Conservation (phyloP, 768 basidiomycete genomes). For the Suillus cothurnatus region DNA sequence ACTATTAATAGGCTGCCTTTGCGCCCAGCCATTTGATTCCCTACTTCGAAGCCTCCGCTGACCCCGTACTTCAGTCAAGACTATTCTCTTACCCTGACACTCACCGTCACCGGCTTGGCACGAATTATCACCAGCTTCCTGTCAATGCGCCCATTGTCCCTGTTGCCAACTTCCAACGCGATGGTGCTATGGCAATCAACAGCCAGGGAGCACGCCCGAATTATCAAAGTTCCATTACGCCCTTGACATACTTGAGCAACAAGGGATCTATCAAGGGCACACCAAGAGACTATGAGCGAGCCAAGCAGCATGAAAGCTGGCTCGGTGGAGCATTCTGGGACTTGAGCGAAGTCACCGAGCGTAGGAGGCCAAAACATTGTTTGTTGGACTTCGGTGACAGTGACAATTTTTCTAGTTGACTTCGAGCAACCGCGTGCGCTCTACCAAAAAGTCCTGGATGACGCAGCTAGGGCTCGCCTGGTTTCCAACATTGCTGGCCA, state of each 20-base stretch:
- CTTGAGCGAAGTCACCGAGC: constrained; percentile 75
- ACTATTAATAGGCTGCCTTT: constrained; percentile 63
- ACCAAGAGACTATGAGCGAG: constrained; percentile 40
- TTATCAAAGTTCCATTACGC: constrained; percentile 79
- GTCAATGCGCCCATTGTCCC: constrained; percentile 79
- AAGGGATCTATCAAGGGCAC: constrained; percentile 47
- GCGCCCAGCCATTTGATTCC: constrained; percentile 86
- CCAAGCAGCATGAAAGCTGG: constrained; percentile 71
- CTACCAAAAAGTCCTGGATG: constrained; percentile 68
- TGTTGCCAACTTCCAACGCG: constrained; percentile 91
- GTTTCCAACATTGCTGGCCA: constrained; percentile 70
- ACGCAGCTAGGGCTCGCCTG: constrained; percentile 59
- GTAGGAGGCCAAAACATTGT: constrained; percentile 45
- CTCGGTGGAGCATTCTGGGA: constrained; percentile 69
- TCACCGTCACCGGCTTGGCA: constrained; percentile 81
- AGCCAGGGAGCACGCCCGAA: constrained; percentile 87
- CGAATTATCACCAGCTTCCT: constrained; percentile 84
- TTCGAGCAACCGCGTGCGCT: constrained; percentile 82
- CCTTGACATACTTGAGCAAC: constrained; percentile 62
- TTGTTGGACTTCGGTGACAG: background rate
- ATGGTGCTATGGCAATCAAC: constrained; percentile 65
- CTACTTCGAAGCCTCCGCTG: constrained; percentile 87
- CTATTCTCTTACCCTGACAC: constrained; percentile 95
- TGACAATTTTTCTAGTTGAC: constrained; percentile 53
- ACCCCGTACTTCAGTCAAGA: constrained; percentile 93